Conservation (phyloP, 1,139 yeast genomes). For the Kodamaea anthophila region DNA sequence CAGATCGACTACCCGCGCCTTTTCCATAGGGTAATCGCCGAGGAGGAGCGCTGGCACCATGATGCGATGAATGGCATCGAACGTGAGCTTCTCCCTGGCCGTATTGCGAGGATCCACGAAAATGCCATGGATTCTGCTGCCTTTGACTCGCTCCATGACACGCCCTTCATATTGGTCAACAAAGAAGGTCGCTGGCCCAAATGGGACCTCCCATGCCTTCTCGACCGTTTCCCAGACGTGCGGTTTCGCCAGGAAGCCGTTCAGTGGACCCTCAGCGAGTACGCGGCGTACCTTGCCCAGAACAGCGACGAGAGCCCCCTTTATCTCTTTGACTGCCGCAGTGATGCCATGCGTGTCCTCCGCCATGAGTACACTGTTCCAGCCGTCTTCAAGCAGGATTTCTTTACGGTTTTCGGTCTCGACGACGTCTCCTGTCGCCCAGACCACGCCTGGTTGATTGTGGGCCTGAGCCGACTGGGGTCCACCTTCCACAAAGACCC, state of each 20-base stretch:
- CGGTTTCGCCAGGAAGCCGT: constrained; percentile 80
- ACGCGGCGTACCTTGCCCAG: constrained; percentile 51
- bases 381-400: constrained; percentile 44
- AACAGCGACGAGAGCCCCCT: constrained; percentile 80
- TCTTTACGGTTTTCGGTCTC: constrained; percentile 40
- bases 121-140: constrained; percentile 29
- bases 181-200: constrained; percentile 52
- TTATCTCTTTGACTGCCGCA: constrained; percentile 76
- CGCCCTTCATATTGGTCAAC: constrained; percentile 64
- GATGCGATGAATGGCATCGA: constrained; percentile 16
- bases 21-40: constrained; percentile 42
- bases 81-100: constrained; percentile 23
- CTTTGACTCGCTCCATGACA: constrained; percentile 40
- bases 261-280: constrained; percentile 64
- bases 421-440: constrained; percentile 54
- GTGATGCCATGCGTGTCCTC: constrained; percentile 55
- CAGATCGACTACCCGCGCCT: constrained; percentile 53
- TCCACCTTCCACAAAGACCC: constrained; percentile 93
- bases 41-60: constrained; percentile 33
- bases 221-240: constrained; percentile 50
- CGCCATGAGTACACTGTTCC: constrained; percentile 53
- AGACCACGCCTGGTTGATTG: constrained; percentile 84
- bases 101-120: constrained; percentile 45
- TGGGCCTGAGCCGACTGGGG: constrained; percentile 77
- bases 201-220: constrained; percentile 53